These are phyloP conservation scores for Psilocybe cyanescens DNA, from an alignment of 768 basidiomycete species.

Conservation along the genomic window DNA sequence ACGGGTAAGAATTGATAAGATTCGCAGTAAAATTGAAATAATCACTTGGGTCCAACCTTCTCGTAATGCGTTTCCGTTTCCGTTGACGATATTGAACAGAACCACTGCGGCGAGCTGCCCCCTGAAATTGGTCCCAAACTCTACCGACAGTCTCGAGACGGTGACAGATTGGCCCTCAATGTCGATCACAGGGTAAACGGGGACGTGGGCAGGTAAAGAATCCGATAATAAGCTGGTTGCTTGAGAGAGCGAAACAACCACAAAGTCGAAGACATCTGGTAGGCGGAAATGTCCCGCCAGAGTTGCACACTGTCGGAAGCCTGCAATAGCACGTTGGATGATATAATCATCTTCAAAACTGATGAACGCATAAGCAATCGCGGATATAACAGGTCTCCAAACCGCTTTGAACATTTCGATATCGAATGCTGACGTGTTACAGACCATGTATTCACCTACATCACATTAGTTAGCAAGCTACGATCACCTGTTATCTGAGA, in stretches of 20 bases:
- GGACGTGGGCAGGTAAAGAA: slow-evolving; percentile 66
- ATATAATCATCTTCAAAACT: slow-evolving; percentile 97
- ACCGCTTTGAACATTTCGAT: slow-evolving; percentile 91
- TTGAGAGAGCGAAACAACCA: slow-evolving; percentile 90
- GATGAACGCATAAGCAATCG: slow-evolving; percentile 94
- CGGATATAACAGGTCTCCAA: slow-evolving; percentile 93
- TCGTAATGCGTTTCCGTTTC: slow-evolving; percentile 90
- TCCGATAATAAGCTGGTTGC: slow-evolving; percentile 89
- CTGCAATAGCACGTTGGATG: slow-evolving; percentile 91
- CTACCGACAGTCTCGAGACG: slow-evolving; percentile 89
- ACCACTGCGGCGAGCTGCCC: slow-evolving; percentile 97
- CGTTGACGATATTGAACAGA: slow-evolving; percentile 96
- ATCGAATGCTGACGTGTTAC: slow-evolving; percentile 83
- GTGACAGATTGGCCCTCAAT: slow-evolving; percentile 90
- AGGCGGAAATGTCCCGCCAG: slow-evolving; percentile 87
- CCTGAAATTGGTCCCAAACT: slow-evolving; percentile 94
- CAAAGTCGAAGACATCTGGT: slow-evolving; percentile 96
- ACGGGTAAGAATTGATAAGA: not conserved
- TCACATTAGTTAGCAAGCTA: slow-evolving; percentile 2
- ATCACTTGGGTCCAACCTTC: slow-evolving; percentile 92
- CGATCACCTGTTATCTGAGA: slow-evolving; percentile 1
- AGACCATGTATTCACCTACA: slow-evolving; percentile 72
- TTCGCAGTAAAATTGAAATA: not conserved
- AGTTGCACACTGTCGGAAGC: slow-evolving; percentile 96
- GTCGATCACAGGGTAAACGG: slow-evolving; percentile 87